Percentiles rank a stretch among this genome's conserved stretches.
Conservation (phyloP, 2,329 filamentous ascomycete genomes). For the Beauveria pseudobassiana region DNA sequence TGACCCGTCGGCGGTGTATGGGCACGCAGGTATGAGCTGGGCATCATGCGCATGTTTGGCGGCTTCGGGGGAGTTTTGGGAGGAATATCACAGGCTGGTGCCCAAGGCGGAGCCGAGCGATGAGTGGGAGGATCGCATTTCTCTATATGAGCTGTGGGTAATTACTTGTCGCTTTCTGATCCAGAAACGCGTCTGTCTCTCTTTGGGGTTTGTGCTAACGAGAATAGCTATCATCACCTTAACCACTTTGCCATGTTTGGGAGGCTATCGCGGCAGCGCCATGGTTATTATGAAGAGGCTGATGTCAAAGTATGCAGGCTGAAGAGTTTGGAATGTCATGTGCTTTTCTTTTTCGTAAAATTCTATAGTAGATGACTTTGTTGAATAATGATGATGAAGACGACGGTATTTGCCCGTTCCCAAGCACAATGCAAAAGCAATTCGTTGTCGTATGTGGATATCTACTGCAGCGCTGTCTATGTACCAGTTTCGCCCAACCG, state of each 20-base stretch:
- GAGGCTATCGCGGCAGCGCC: slow-evolving; percentile 67
- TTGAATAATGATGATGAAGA: background rate
- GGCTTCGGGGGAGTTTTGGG: slow-evolving; percentile 71
- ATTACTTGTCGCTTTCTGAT: background rate
- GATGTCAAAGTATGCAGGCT: slow-evolving; percentile 57
- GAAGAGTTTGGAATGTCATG: background rate
- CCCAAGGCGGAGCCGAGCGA: slow-evolving; percentile 71
- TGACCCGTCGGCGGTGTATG: slow-evolving; percentile 75
- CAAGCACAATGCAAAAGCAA: background rate
- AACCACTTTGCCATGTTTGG: slow-evolving; percentile 87
- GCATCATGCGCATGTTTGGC: slow-evolving; percentile 96
- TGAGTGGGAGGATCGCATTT: slow-evolving; percentile 79
- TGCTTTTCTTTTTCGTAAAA: background rate
- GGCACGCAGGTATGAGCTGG: slow-evolving; percentile 80
- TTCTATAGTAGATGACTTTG: background rate
- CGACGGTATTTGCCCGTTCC: background rate
- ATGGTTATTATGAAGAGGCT: slow-evolving; percentile 72
- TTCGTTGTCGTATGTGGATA: slow-evolving; percentile 2
- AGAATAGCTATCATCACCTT: slow-evolving; percentile 70
- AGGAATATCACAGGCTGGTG: slow-evolving; percentile 67
- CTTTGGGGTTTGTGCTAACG: slow-evolving; percentile 13
- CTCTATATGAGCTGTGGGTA: slow-evolving; percentile 73
- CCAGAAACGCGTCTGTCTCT: no score
- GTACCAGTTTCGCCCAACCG: background rate
- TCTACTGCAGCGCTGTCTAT: slow-evolving; percentile 4